Percentiles rank a stretch among this genome's conserved stretches.
phyloP scores from a whole-genome alignment of 2,329 filamentous ascomycete species.

The Chrysoporthe deuterocubensis region DNA sequence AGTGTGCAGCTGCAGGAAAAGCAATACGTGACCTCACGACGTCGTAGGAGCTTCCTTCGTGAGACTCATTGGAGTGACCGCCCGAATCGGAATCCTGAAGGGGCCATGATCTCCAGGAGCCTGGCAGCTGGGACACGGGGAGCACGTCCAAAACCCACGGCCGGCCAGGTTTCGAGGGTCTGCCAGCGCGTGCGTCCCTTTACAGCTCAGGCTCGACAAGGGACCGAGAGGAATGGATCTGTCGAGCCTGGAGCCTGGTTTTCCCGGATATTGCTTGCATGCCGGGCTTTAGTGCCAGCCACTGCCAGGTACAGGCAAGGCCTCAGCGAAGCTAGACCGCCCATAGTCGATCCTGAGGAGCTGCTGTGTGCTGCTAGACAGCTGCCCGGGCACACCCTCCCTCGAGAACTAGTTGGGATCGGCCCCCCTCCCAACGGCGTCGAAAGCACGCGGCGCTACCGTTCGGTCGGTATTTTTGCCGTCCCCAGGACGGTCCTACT shows the following conservation, averaged over 20 bases:
- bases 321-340: not conserved
- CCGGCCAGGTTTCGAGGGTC: conserved; percentile 11
- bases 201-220: conserved; percentile 17
- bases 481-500: conserved; percentile 20
- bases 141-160: not conserved
- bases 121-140: conserved; percentile 11
- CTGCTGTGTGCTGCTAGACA: not conserved
- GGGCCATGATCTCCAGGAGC: not conserved
- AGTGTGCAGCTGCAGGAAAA: conserved; percentile 28
- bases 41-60: conserved; percentile 9
- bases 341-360: not conserved
- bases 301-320: conserved; percentile 19
- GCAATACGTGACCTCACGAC: conserved; percentile 14
- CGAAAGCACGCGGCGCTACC: not conserved
- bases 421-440: not conserved
- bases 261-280: conserved; percentile 24
- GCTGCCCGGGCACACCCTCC: not conserved
- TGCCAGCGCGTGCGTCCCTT: conserved; percentile 23
- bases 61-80: not conserved
- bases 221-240: conserved; percentile 22
- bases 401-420: not conserved
- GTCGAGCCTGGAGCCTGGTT: conserved; percentile 11
- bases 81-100: not conserved
- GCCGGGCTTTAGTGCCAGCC: conserved; percentile 19
- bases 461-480: conserved; percentile 19